Evolutionary conservation across 2,329 filamentous ascomycete species (phyloP), one percentile per base, ranked within the genome.

Genomic region (Alternaria sp.): DNA sequence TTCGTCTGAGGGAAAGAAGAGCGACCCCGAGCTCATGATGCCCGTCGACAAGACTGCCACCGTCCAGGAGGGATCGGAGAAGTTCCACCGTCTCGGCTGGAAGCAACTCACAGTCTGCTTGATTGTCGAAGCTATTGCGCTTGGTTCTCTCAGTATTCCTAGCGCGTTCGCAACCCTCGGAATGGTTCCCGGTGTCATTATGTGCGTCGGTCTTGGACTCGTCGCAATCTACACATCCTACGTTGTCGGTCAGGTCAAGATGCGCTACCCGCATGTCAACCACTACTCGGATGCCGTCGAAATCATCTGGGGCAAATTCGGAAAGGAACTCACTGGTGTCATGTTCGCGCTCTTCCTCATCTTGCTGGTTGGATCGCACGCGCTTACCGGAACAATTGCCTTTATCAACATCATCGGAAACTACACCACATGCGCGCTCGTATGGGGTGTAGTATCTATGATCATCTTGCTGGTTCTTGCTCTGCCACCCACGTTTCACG

Each of bases 281-380:
- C 89, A 89, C 74, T 91, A 92, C 77, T 89, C 89, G 26, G 90
- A 93, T 69, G 90, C 89, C 7, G 90, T 89, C 5, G 81, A 85
- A 50, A 83, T 92, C 60, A 82, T 93, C 64, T 84, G 85, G 71
- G 91, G 91, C 12, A 80, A 80, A 17, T 77, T 78, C 54, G 78
- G 78, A 53, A 74, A 77, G 40, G 77, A 80, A 58, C 81, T 87
- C 50, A 89, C 89, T 0, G 87, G 89, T 67, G 88, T 90, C 77
- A 74, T 93, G 58, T 77, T 77, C 62, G 73, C 72, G 45, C 69
- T 79, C 23, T 77, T 77, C 66, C 61, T 78, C 47, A 69, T 78
- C 30, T 89, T 93, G 78, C 85, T 91, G 66, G 89, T 91, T 75
- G 89, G 87, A 51, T 91, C 89, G 19, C 91, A 93, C 79, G 84